A percentile compares a stretch with the other conserved stretches of the same genome.
phyloP scores from a whole-genome alignment of 768 basidiomycete species.

The Boletus reticulatus region DNA sequence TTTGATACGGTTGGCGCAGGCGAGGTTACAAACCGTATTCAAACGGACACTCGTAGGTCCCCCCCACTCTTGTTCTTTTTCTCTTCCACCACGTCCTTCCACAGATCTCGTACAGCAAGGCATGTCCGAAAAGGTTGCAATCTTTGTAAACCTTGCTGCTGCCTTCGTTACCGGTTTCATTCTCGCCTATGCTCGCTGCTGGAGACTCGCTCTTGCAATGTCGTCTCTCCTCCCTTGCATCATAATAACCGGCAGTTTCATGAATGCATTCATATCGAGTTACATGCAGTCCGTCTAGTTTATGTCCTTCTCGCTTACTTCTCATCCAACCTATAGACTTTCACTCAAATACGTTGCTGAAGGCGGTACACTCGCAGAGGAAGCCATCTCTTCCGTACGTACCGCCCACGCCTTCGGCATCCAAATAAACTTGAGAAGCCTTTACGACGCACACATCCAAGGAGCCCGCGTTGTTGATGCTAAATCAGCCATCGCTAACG shows the following conservation, averaged over 20 bases:
- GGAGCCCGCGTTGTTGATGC: slow-evolving; percentile 51
- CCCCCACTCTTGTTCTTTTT: too few species aligned
- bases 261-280: slow-evolving; percentile 64
- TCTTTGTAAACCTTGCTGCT: slow-evolving; percentile 45
- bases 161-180: slow-evolving; percentile 82
- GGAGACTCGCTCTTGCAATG: slow-evolving; percentile 86
- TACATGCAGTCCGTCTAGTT: slow-evolving; percentile 61
- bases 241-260: slow-evolving; percentile 63
- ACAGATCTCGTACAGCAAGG: neutral
- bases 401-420: slow-evolving; percentile 91
- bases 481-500: slow-evolving; percentile 58
- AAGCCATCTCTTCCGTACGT: slow-evolving; percentile 86
- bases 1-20: slow-evolving; percentile 92
- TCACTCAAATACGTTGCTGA: slow-evolving; percentile 75
- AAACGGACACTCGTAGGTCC: slow-evolving; percentile 62
- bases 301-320: neutral
- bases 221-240: slow-evolving; percentile 85
- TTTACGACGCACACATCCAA: slow-evolving; percentile 68
- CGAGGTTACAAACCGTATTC: slow-evolving; percentile 92
- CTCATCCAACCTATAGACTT: slow-evolving; percentile 35
- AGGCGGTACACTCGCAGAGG: slow-evolving; percentile 83
- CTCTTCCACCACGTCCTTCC: neutral
- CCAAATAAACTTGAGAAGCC: slow-evolving; percentile 53
- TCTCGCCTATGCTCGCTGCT: slow-evolving; percentile 62
- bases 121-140: neutral